Percentiles rank a stretch among this genome's conserved stretches.
These are phyloP conservation scores for Cadophora sp. DNA, from an alignment of 2,329 filamentous ascomycete genomes.

Conservation along the genomic window DNA sequence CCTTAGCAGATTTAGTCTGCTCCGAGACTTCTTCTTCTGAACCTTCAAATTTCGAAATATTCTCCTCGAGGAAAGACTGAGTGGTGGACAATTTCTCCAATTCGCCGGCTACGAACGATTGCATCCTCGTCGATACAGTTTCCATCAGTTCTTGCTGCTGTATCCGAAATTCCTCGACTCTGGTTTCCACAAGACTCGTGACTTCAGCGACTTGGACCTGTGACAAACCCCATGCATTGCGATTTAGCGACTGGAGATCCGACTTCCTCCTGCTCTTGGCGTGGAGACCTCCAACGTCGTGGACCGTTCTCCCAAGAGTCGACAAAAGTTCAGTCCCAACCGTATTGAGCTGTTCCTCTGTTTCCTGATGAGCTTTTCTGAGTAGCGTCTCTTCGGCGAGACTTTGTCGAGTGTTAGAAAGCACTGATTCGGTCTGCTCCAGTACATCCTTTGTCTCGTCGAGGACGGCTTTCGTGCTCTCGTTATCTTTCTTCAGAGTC, in stretches of 20 bases:
- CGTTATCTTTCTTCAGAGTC: slow-evolving; percentile 87
- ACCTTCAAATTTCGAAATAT: slow-evolving; percentile 69
- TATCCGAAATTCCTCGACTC: slow-evolving; percentile 73
- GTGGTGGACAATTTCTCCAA: slow-evolving; percentile 73
- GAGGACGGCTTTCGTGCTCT: slow-evolving; percentile 73
- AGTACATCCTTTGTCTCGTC: slow-evolving; percentile 83
- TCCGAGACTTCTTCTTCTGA: slow-evolving; percentile 73
- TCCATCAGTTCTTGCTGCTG: slow-evolving; percentile 77
- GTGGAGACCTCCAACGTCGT: slow-evolving; percentile 81
- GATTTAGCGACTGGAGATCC: slow-evolving; percentile 81
- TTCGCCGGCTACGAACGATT: slow-evolving; percentile 77
- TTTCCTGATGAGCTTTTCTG: slow-evolving; percentile 84
- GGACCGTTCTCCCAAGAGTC: slow-evolving; percentile 78
- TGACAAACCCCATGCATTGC: slow-evolving; percentile 78
- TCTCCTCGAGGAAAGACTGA: slow-evolving; percentile 72
- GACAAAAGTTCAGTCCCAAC: slow-evolving; percentile 79
- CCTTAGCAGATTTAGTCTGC: slow-evolving; percentile 72
- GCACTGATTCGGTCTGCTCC: slow-evolving; percentile 85
- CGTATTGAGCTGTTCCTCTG: slow-evolving; percentile 76
- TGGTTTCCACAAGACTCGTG: slow-evolving; percentile 77
- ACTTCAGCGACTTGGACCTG: slow-evolving; percentile 78
- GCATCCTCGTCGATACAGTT: slow-evolving; percentile 74
- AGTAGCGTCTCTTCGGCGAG: slow-evolving; percentile 82
- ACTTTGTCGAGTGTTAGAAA: slow-evolving; percentile 76
- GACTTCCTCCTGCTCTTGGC: slow-evolving; percentile 88